phyloP scores from a whole-genome alignment of 1,284 basidiomycete genomes.

The Sphaerobolus stellatus region DNA sequence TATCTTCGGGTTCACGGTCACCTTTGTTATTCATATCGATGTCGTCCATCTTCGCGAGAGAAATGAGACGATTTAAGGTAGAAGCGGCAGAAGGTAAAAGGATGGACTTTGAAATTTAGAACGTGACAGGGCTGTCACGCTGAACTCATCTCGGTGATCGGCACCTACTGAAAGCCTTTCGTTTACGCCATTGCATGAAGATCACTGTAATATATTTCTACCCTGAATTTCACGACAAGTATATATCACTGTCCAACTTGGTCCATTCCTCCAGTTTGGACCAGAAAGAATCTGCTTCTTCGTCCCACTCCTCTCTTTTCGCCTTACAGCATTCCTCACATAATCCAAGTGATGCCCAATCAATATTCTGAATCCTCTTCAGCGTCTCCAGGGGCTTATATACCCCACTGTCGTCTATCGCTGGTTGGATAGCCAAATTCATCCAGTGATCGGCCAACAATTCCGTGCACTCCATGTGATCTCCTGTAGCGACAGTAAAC shows the following conservation, averaged over 20 bases:
- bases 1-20: constrained; percentile 12
- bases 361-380: constrained; percentile 51
- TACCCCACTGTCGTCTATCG: constrained; percentile 54
- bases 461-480: constrained; percentile 72
- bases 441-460: constrained; percentile 70
- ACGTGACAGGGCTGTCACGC: constrained; percentile 2
- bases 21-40: constrained; percentile 11
- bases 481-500: constrained; percentile 64
- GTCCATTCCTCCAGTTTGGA: constrained; percentile 58
- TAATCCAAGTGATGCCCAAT: constrained; percentile 58
- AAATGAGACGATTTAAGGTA: not conserved
- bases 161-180: too few relatives aligned
- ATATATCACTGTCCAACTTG: constrained; percentile 13
- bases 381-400: constrained; percentile 69
- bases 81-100: not conserved
- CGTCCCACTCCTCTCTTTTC: constrained; percentile 64
- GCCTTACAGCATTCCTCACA: constrained; percentile 56
- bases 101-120: not conserved
- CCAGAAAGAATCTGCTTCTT: constrained; percentile 61
- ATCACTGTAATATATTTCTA: too few relatives aligned
- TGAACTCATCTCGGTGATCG: too few relatives aligned
- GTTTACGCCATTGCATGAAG: too few relatives aligned
- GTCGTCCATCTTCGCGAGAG: constrained; percentile 6
- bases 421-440: constrained; percentile 60
- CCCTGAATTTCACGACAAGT: not conserved